Base-by-base conservation (phyloP, 1,284 basidiomycete genomes). In the Marasmius sp. region DNA sequence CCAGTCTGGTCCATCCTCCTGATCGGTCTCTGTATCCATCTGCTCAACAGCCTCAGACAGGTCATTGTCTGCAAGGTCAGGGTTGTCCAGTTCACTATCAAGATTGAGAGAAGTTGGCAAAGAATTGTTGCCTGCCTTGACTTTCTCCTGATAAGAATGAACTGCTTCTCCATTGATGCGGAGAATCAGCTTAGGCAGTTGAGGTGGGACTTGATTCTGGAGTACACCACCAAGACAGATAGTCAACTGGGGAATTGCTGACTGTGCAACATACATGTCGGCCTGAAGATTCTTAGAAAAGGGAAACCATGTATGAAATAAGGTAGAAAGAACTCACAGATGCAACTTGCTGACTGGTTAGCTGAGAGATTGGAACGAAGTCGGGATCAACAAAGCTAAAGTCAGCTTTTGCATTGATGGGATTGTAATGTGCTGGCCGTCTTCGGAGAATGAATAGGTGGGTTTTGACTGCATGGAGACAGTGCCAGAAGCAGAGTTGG, bases 401-500 rank as follows among this genome's bases (percentile, higher is more conserved):
- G 9, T 41, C 16, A 9, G 39, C 9, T 9, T 41, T 9, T 9
- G 39, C 39, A 9, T 9, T 9, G 9, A 9, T 16, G 9, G 39
- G 9, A 41, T 41, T 41, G 39, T 41, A 41, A 41, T 9, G 16
- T 41, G 39, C 39, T 9, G 39, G 39, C 16, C 16, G 39, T 16
- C 39, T 9, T 9, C 39, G 39, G 16, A 41, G 39, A 10, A 18
- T 50, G 8, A 18, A 50, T 9, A 66, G 62, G 11, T 59, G 55
- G 5, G n/a, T 58, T 43, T 73, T 72, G 36, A 74, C 61, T 0
- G 71, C 69, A 33, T 62, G 55, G 6, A 74, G 43, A 16, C 64
- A 65, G 60, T 73, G 72, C 72, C 70, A 74, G 50, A 70, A 74
- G 61, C 70, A 74, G 0, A 73, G 60, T 55, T 74, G 72, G 61